Base-by-base conservation (phyloP, 495 filamentous ascomycete genomes). In the Xylaria venustula region DNA sequence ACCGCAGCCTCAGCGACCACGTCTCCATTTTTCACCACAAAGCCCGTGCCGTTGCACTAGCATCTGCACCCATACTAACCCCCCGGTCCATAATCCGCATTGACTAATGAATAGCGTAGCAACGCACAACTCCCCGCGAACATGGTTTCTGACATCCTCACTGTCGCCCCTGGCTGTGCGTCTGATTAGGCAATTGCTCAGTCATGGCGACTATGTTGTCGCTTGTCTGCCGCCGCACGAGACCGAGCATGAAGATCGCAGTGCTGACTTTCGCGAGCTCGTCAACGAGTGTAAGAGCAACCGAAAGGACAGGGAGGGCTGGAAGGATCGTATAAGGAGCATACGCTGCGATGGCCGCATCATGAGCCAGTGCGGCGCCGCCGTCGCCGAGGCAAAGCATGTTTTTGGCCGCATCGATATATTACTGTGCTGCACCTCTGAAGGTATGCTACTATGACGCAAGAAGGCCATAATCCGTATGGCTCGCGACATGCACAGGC, bases 61-160 rank as follows among this genome's bases (percentile, higher is more conserved):
- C 36, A 54, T 37, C 42, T 23, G 19, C 26, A 40, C 36, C 12
- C 59, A 58, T 48, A 65, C 63, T 56, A 51, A 34, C 19, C 58
- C 36, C 45, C 46, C 14, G 25, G 58, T 28, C 17, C 14, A 15
- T 36, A 19, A 37, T 62, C 47, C 64, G 48, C 48, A 54, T 52
- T 50, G 57, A 67, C 72, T 77, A 70, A 79, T 75, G 70, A 73
- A 69, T 66, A 64, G 67, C 62, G 65, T 71, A 81, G 79, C 79
- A 58, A 81, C 80, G 25, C 82, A 85, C 66, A 85, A 85, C 66
- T 85, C 82, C 40, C 81, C 82, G 58, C 74, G 82, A 60, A 88
- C 91, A 71, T 98, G 94, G 93, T 88, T 97, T 68, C 80, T 98
- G 58, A 96, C 92, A 25, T 88, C 89, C 47, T 87, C 89, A 19